Conservation (phyloP, 2,329 filamentous ascomycete species). For the Ceratocystis ficicola region DNA sequence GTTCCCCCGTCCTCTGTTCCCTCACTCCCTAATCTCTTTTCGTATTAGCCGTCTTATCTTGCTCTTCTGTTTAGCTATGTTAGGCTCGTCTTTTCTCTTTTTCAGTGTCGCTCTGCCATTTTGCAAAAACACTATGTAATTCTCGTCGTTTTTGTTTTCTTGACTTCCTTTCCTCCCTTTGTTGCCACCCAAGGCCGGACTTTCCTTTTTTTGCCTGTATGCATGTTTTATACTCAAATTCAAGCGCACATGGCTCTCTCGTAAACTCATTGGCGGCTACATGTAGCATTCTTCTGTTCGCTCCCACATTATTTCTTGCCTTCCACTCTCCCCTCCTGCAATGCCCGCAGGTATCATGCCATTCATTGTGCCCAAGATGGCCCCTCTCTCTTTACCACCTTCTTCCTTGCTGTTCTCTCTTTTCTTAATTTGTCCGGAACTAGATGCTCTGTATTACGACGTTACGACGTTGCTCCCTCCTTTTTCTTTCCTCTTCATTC, state of each 20-base stretch:
- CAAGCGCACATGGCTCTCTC: neutral
- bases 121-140: neutral
- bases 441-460: neutral
- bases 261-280: neutral
- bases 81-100: neutral
- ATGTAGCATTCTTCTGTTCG: neutral
- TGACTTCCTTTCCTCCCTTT: neutral
- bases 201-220: neutral
- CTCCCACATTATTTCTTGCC: neutral
- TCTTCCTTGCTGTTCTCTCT: neutral
- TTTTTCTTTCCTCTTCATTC: neutral
- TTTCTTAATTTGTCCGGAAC: neutral
- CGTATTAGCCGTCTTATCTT: no score
- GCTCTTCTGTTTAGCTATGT: neutral
- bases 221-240: neutral
- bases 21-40: neutral
- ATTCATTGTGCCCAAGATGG: constrained; percentile 9
- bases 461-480: neutral
- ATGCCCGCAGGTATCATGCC: constrained; percentile 6
- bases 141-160: neutral
- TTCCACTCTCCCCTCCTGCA: neutral
- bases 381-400: neutral
- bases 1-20: neutral
- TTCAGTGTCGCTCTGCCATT: neutral
- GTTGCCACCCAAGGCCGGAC: neutral